These are phyloP conservation scores for Laguncularia racemosa DNA, from an alignment of 345 rosid genomes.

Conservation along the genomic window DNA sequence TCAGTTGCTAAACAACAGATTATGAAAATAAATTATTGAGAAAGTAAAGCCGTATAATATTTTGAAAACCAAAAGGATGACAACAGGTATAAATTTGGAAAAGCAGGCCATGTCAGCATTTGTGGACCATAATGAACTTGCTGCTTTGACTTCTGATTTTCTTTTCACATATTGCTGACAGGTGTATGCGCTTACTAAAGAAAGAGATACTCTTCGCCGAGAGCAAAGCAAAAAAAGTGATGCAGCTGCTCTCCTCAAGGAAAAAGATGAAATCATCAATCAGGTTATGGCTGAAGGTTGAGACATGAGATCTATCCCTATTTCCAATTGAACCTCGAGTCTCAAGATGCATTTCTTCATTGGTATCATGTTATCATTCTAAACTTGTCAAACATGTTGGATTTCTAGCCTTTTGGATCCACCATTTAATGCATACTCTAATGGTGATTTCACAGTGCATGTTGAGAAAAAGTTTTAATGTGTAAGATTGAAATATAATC, in stretches of 20 bases:
- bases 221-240: conserved; percentile 93
- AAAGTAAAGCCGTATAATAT: too few species aligned
- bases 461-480: conserved; percentile 1
- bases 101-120: too few species aligned
- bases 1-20: too few species aligned
- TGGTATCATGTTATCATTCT: too few species aligned
- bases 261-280: conserved; percentile 95
- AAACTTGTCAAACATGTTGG: too few species aligned
- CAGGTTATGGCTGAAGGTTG: conserved; percentile 99
- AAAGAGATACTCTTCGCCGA: conserved; percentile 96
- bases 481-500: neutral
- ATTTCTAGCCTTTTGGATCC: too few species aligned
- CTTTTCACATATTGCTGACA: conserved; percentile 19
- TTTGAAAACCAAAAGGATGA: too few species aligned
- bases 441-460: too few species aligned
- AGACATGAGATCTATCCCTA: conserved; percentile 15
- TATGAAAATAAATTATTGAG: too few species aligned
- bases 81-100: too few species aligned
- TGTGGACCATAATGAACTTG: neutral
- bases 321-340: neutral
- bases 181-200: conserved; percentile 96
- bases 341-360: conserved; percentile 1
- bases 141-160: conserved; percentile 2
- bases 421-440: too few species aligned
- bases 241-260: conserved; percentile 96